Evolutionary conservation across 2,329 filamentous ascomycete species (phyloP), one percentile per base, ranked within the genome.

Genomic region (Hypoxylon sp.): DNA sequence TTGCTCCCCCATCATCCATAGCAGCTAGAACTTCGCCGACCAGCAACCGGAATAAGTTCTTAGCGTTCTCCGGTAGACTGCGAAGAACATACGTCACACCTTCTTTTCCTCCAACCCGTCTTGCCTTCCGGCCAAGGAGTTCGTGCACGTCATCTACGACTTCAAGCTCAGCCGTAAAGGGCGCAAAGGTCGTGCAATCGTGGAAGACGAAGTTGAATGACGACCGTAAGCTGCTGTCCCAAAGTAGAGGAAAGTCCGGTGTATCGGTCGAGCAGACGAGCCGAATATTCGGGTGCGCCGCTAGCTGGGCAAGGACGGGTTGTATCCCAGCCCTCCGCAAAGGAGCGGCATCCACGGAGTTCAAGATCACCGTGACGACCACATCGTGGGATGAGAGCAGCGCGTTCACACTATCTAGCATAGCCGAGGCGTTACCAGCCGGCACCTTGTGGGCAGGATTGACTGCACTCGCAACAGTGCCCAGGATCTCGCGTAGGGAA

Each of bases 31-130:
- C 90, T 81, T 98, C 95, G 13, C 89, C 90, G 2, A 98, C 89
- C 15, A 99, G 84, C 53, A 99, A 85, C 35, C 91, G 87, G 80
- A 97, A 99, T 27, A 99, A 80, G 66, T 90, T 93, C 78, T 93
- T 90, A 0, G 96, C 96, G 76, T 98, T 98, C 80, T 97, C 94
- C 0, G 96, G 94, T 68, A 99, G 82, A 79, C 91, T 95, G 75
- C 92, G 93, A 59, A 99, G 84, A 61, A 99, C 96, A 76, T 96
- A 98, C 5, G 90, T 91, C 0, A 98, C 93, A 69, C 96, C 96
- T 75, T 98, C 95, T 76, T 94, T 92, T 50, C 96, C 96, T 59
- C 93, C 94, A 6, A 95, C 87, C 46, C 93, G 89, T 56, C 92
- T 87, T 21, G 93, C 90, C 74, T 91, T 93, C 59, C 93, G 89